Base-by-base conservation (phyloP, 179 eudicot species). In the Silene vulgaris region DNA sequence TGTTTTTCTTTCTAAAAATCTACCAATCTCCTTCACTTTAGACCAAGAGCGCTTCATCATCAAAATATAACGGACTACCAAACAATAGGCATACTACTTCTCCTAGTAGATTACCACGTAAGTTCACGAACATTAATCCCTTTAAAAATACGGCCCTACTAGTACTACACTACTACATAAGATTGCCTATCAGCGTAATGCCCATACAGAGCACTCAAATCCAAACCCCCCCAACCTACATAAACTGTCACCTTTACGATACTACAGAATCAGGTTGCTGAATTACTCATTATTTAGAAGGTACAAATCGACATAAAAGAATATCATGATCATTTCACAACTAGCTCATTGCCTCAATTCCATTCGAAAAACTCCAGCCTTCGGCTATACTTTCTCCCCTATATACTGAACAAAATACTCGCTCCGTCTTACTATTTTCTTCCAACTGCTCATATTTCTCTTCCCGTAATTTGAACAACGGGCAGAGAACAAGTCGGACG, bases 291-390 rank as follows among this genome's bases (percentile, higher is more conserved):
- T 40, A 40, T 40, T 40, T 1, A 1, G 48, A 40, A 40, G 48
- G 12, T 40, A 40, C 1, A 8, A 0, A 35, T 35, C 7, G 1
- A 6, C 40, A 57, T n/a, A 17, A 4, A 57, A 4, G 65, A 61
- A 61, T 2, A 20, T 62, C 65, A 62, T 62, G 65, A 62, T 23
- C 30, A 21, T 9, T 20, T 62, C 65, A 23, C 26, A 62, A 23
- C 29, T 62, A 23, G 65, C 32, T 62, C n/a, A n/a, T n/a, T n/a
- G n/a, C n/a, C n/a, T n/a, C 52, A 70, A 20, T 50, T 45, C 64
- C 30, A 28, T n/a, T n/a, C 1, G 4, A n/a, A 68, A 56, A 5
- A 11, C 3, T 61, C 32, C 20, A 62, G 8, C 13, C 29, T 62
- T 62, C 66, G 29, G 9, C 13, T 61, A 8, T 20, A 61, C 65